A percentile compares a stretch with the other conserved stretches of the same genome.
phyloP scores from a whole-genome alignment of 768 basidiomycete species.

The Mycena leptocephala region DNA sequence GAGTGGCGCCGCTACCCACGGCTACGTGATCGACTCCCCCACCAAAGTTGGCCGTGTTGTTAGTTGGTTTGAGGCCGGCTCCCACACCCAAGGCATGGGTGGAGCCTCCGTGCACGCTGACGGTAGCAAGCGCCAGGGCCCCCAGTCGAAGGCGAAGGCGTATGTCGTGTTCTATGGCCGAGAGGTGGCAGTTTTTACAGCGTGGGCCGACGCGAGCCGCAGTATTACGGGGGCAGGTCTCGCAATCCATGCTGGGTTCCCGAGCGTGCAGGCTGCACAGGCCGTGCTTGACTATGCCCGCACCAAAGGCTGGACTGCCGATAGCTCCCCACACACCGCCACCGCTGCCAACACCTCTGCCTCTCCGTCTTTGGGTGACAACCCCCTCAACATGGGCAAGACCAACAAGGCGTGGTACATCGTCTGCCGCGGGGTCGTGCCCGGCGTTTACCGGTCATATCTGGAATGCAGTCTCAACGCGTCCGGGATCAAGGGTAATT shows the following conservation, averaged over 20 bases:
- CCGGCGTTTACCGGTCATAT: neutral
- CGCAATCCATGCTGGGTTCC: neutral
- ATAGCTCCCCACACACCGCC: neutral
- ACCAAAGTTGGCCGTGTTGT: neutral
- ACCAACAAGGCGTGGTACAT: neutral
- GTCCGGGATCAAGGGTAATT: neutral
- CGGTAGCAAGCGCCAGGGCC: neutral
- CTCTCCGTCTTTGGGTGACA: neutral
- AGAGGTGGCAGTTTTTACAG: neutral
- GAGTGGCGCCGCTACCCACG: no score
- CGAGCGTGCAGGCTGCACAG: neutral
- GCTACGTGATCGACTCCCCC: neutral
- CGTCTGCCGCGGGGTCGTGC: constrained; percentile 1
- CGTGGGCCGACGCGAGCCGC: neutral
- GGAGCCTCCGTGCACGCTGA: neutral
- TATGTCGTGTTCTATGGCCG: constrained; percentile 2
- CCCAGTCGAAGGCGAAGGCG: neutral
- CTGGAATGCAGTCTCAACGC: constrained; percentile 14
- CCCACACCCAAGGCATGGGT: neutral
- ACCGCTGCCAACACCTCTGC: neutral
- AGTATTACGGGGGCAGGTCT: neutral
- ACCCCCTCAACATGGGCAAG: neutral
- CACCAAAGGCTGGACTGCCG: neutral
- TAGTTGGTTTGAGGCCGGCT: neutral
- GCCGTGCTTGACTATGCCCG: neutral